phyloP scores from a whole-genome alignment of 2,329 filamentous ascomycete genomes.

The Fusarium avenaceum region DNA sequence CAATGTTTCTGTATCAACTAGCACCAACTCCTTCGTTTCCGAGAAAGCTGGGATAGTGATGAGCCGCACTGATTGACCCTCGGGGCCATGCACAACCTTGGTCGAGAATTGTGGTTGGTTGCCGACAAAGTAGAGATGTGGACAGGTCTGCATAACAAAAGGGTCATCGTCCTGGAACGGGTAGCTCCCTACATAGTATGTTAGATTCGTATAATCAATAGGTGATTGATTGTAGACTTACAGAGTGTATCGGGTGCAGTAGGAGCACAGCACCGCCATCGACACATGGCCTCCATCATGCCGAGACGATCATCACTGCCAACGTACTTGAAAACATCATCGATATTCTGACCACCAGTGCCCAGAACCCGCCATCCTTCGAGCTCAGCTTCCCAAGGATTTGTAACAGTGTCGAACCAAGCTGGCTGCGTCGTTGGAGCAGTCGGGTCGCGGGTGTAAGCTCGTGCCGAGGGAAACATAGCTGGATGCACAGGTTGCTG shows the following conservation, averaged over 20 bases:
- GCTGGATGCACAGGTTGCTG: conserved; percentile 94
- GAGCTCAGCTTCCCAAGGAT: conserved; percentile 91
- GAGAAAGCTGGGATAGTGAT: conserved; percentile 88
- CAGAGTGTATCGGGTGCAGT: conserved; percentile 96
- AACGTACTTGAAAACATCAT: conserved; percentile 94
- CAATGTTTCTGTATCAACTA: conserved; percentile 88
- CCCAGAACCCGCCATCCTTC: conserved; percentile 91
- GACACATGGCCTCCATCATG: conserved; percentile 94
- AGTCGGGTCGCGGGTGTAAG: conserved; percentile 70
- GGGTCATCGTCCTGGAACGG: conserved; percentile 95
- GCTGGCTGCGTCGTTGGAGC: conserved; percentile 62
- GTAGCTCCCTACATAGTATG: conserved; percentile 79
- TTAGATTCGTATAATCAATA: conserved; percentile 26
- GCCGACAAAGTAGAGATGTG: conserved; percentile 91
- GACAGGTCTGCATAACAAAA: conserved; percentile 86
- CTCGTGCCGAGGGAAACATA: conserved; percentile 83
- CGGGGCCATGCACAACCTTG: conserved; percentile 73
- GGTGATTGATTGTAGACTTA: conserved; percentile 62
- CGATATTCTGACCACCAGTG: conserved; percentile 91
- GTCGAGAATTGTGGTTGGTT: conserved; percentile 86
- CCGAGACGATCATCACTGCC: conserved; percentile 80
- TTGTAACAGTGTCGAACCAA: conserved; percentile 92
- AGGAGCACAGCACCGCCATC: conserved; percentile 91
- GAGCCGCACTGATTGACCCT: conserved; percentile 79
- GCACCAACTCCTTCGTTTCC: conserved; percentile 80